phyloP scores from a whole-genome alignment of 2,329 filamentous ascomycete species.

The Pyrenophora seminiperda region DNA sequence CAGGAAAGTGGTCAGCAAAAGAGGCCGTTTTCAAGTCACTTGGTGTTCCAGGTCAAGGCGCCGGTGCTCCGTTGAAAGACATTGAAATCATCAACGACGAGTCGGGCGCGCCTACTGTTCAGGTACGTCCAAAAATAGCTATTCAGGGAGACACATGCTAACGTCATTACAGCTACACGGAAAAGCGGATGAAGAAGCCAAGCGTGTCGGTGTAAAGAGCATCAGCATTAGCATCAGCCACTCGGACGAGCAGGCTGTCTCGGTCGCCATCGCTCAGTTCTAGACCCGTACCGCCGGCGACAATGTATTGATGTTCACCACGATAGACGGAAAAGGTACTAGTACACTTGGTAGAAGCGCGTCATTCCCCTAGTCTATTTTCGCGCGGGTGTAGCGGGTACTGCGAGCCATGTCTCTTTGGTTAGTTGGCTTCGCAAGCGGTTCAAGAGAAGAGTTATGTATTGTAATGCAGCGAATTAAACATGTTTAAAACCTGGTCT shows the following conservation, averaged over 20 bases:
- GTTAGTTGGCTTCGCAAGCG: background rate
- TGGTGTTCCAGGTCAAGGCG: slow-evolving; percentile 83
- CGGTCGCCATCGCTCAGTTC: slow-evolving; percentile 85
- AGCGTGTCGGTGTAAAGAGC: slow-evolving; percentile 82
- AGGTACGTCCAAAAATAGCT: slow-evolving; percentile 63
- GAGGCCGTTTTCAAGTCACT: slow-evolving; percentile 98
- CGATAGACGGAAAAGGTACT: background rate
- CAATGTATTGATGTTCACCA: background rate
- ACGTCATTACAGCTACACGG: slow-evolving; percentile 72
- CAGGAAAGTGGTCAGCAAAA: slow-evolving; percentile 95
- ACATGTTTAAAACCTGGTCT: background rate
- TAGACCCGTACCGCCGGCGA: slow-evolving; percentile 46
- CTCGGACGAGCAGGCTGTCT: slow-evolving; percentile 90
- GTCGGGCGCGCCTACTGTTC: slow-evolving; percentile 80
- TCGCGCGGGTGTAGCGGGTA: background rate
- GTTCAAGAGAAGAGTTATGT: slow-evolving; percentile 8
- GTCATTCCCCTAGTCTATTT: slow-evolving; percentile 4
- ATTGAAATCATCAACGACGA: slow-evolving; percentile 89
- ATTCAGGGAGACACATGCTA: slow-evolving; percentile 11
- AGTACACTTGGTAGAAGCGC: slow-evolving; percentile 2
- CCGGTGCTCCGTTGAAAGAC: slow-evolving; percentile 86
- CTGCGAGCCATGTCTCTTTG: background rate
- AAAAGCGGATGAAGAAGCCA: slow-evolving; percentile 80
- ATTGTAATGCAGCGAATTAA: slow-evolving; percentile 10
- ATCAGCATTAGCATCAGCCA: slow-evolving; percentile 96